Evolutionary conservation across 257 asterid genomes (phyloP), one percentile per base, ranked within the genome.

Genomic region (Marsdenia floribunda): DNA sequence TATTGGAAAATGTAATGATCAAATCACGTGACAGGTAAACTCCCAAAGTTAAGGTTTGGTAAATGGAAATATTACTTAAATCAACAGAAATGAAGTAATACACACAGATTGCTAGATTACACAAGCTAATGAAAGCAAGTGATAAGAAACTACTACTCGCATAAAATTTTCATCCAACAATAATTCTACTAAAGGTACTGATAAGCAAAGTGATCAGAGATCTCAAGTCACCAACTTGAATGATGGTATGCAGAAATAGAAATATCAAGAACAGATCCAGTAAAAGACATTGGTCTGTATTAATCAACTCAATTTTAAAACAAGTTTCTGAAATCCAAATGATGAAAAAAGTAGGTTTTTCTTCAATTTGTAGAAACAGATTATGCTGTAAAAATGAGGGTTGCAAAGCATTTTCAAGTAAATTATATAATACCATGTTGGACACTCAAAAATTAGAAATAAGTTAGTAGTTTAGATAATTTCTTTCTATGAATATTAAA

Each of bases 1-100:
- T 92, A 75, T 66, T 18, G 60, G 18, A 53, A 38, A 44, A 85
- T 73, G 60, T 24, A 78, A 40, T 70, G 38, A 52, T 61, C 2
- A 75, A 54, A 44, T 75, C 42, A 58, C 15, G 72, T 0, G 1
- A 49, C 54, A 72, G 21, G 47, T 35, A 59, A 69, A 57, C 10
- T 19, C 24, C 22, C 26, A 42, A 44, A 57, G 52, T 63, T 37
- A 42, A 46, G 50, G 35, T 15, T 54, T 55, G 46, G 52, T 47
- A 63, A 18, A 63, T 44, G 72, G 70, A 33, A 70, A 6, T 14
- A 68, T 26, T 26, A 35, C 52, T 65, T 63, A 49, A 72, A 52
- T 37, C 68, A 53, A 33, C 47, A 24, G 22, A 37, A 21, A 53
- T 9, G 8, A 33, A 3, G 73, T 5, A 19, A 21, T 44, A 11